Evolutionary conservation across 2,329 filamentous ascomycete genomes (phyloP), one percentile per base, ranked within the genome.

Genomic region (Aureobasidium sp.): DNA sequence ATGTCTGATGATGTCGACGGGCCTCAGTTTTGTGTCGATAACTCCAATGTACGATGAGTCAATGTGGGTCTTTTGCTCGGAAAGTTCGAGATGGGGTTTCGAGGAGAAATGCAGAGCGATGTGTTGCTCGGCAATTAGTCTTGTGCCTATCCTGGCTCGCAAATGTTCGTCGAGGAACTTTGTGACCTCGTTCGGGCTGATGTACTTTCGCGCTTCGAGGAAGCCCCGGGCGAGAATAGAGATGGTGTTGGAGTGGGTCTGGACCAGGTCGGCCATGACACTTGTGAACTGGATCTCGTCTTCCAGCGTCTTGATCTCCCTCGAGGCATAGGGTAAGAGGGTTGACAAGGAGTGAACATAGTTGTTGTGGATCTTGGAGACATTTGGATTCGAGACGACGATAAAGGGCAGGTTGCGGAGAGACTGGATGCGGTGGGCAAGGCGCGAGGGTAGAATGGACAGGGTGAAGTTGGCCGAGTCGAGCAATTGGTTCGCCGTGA

Each of bases 381-480:
- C 91, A 72, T 97, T 91, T 0, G 91, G 90, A 72, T 99, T 97
- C n/a, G 93, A 92, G 29, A 99, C 94, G 61, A 99, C 93, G 66
- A 99, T 97, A 75, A 93, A 99, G 0, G 94, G 94, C 9, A 99
- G 84, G 72, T 96, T 96, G 66, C 92, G 88, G 19, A 99, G 81
- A 47, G 91, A 91, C 73, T 96, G 90, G 66, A 99, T 96, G 62
- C 94, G 90, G 73, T 95, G 91, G 29, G 94, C 94, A 29, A 99
- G 86, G 40, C 94, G 90, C 54, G 94, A 89, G 15, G 94, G 94
- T 11, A 97, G 86, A 59, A 97, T 88, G 31, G 88, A 90, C 67
- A 97, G 87, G 14, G 94, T 96, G 77, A 97, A 97, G 78, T 97
- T 96, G 65, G 94, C 94, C 1, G 92, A 97, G 40, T 88, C 85